Conservation (phyloP, 2,329 filamentous ascomycete species). For the Sclerotiophoma versabilis region DNA sequence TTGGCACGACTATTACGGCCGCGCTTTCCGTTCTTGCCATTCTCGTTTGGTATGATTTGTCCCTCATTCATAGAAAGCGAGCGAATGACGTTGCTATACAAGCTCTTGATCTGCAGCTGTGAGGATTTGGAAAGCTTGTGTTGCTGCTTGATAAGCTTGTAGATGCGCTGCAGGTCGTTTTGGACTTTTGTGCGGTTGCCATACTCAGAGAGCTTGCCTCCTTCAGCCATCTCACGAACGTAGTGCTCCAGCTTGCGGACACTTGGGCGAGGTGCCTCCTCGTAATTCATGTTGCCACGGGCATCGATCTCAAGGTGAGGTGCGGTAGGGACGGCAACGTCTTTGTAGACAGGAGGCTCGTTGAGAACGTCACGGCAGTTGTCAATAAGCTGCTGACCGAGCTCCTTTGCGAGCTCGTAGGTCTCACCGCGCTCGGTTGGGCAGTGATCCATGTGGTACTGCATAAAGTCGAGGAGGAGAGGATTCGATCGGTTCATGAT, state of each 20-base stretch:
- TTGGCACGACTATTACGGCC: conserved; percentile 61
- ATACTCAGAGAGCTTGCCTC: conserved; percentile 98
- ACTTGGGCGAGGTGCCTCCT: conserved; percentile 84
- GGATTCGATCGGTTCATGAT: conserved; percentile 99
- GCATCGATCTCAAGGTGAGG: conserved; percentile 92
- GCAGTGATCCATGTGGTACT: conserved; percentile 99
- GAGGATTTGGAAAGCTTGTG: conserved; percentile 97
- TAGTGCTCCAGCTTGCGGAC: conserved; percentile 98
- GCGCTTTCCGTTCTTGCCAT: conserved; percentile 72
- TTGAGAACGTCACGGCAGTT: conserved; percentile 95
- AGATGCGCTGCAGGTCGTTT: conserved; percentile 91
- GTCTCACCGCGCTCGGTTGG: conserved; percentile 96
- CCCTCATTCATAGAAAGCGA: conserved; percentile 97
- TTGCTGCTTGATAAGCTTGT: conserved; percentile 98
- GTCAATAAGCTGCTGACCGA: conserved; percentile 91
- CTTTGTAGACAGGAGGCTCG: conserved; percentile 89
- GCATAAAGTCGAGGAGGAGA: conserved; percentile 96
- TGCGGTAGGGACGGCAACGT: conserved; percentile 89
- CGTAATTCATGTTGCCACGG: conserved; percentile 89
- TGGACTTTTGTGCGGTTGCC: conserved; percentile 98
- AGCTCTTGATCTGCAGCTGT: conserved; percentile 92
- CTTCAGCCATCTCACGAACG: conserved; percentile 97
- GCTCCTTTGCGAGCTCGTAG: conserved; percentile 95
- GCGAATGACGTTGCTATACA: conserved; percentile 93
- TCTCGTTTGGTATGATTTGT: conserved; percentile 92